Base-by-base conservation (phyloP, 176 grass and related monocot genomes). In the Zizania latifolia region DNA sequence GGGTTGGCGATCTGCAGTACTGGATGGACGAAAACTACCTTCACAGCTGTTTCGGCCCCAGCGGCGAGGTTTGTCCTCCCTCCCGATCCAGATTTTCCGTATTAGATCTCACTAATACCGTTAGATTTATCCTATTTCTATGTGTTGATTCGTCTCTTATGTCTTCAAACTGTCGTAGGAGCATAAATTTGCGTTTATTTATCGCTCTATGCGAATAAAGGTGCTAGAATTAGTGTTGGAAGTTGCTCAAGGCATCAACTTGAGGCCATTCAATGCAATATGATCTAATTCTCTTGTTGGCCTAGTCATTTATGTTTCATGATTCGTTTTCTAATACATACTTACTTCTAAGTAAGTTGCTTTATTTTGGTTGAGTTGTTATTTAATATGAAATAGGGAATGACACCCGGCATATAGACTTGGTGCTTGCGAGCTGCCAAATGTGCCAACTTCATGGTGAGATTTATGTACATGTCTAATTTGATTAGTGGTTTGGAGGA, bases 11-110 rank as follows among this genome's bases (percentile, higher is more conserved):
- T 59, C 87, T 88, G 28, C 86, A 84, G 81, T 88, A 84, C 62
- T 88, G 86, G 86, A 88, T 88, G 86, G 86, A 88, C 23, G 86
- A 88, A 68, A 88, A 83, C 70, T 88, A 88, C 70, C 82, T 89
- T 58, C 87, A 85, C 59, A 89, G 34, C 82, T 89, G 87, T 72
- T 89, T 89, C 78, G 87, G 82, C 0, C 72, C 77, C 60, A 85
- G 78, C 51, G 87, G 87, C 58, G 87, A 89, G 87, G 87, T 89
- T 72, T 50, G 82, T 24, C 2, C 68, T 82, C 53, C 36, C 32
- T 30, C 64, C 34, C 39, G 86, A 88, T 88, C 79, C 85, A 58
- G 58, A 14, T 58, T 66, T 36, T 77, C 68, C 62, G 68, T 74
- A 57, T 34, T 73, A 62, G 86, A 88, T 88, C 80, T 79, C 75